phyloP scores from a whole-genome alignment of 1,284 basidiomycete genomes.

The Austroboletus niveus region DNA sequence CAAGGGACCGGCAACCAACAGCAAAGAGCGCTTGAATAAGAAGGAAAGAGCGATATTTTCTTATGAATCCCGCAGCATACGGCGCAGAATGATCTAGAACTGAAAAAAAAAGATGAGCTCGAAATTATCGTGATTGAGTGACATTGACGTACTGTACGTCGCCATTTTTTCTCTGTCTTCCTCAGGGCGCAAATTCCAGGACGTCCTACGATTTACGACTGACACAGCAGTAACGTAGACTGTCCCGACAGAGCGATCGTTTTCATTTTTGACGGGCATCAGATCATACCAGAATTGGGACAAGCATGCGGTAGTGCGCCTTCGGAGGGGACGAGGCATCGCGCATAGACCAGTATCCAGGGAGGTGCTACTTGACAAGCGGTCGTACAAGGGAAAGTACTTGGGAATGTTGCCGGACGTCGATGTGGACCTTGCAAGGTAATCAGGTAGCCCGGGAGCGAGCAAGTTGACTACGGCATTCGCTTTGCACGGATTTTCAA shows the following conservation, averaged over 20 bases:
- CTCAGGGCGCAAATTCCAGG: background rate
- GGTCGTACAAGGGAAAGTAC: constrained; percentile 6
- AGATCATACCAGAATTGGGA: background rate
- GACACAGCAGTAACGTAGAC: background rate
- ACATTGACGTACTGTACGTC: background rate
- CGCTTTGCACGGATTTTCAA: constrained; percentile 9
- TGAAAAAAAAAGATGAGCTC: background rate
- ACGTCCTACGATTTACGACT: background rate
- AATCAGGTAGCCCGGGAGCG: background rate
- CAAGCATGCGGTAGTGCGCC: background rate
- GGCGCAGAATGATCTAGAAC: background rate
- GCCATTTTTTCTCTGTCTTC: background rate
- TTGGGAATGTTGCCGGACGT: background rate
- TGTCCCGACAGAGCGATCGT: background rate
- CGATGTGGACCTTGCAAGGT: background rate
- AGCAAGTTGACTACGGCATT: background rate
- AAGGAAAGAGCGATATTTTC: background rate
- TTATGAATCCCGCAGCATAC: background rate
- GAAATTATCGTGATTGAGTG: background rate
- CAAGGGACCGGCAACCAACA: background rate
- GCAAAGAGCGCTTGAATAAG: background rate
- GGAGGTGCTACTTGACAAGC: background rate
- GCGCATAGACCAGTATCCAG: background rate
- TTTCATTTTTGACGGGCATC: background rate
- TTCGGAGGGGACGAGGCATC: background rate